Evolutionary conservation across 176 grass and related monocot species (phyloP), one percentile per base, ranked within the genome.

Genomic region (Oryza meridionalis): DNA sequence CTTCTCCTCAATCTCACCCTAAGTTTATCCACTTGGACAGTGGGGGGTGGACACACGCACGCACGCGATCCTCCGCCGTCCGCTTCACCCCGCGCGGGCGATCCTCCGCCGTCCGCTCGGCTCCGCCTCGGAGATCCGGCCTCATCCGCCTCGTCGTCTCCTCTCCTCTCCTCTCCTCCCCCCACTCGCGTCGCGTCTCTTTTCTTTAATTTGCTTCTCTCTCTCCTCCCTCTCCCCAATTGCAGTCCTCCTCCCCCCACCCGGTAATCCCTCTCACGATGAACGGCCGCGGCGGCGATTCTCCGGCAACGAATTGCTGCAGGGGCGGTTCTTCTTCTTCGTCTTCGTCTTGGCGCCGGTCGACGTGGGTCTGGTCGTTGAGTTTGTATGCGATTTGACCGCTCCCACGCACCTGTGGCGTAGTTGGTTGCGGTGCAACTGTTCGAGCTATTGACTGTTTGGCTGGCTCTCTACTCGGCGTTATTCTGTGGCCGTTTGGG

Each of bases 71-170:
- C 12, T 7, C 17, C 61, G 68, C 84, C 88, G n/a, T 86, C 84
- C 46, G 78, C 66, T 21, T 19, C 26, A 73, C 37, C 55, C 46
- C 67, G 69, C 83, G 58, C 83, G 78, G 77, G 51, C 83, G 6
- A 1, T 40, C 49, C 62, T 79, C 80, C 84, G 75, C 84, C 88
- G 88, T 90, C 84, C 88, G 74, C 83, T 83, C 33, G 61, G 3
- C 33, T 35, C 37, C 27, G 19, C 26, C 3, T 51, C 53, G 66
- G 17, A 67, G 81, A 83, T 84, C 58, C 83, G 73, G 67, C 79
- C 78, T 77, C 88, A 46, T 82, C 88, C 88, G 19, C 55, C 43
- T 63, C 68, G 51, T 71, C 69, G 68, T 45, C 38, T 70, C 42
- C 42, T 43, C 42, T 43, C 42, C 42, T 43, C 7, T 1, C 2